phyloP scores from a whole-genome alignment of 768 basidiomycete species.

The Boletellus sp. region DNA sequence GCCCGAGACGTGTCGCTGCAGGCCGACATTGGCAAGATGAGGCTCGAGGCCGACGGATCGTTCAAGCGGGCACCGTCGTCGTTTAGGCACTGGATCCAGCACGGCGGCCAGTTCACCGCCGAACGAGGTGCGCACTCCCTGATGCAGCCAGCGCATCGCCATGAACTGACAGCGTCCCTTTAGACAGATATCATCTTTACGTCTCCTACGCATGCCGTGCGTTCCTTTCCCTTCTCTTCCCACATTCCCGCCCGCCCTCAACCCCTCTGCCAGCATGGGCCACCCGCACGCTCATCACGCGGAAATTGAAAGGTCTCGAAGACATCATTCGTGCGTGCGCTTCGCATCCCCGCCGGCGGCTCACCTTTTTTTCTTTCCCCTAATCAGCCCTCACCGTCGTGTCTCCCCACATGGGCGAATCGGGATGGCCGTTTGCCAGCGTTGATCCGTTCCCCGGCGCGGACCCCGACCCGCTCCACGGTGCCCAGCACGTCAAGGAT shows the following conservation, averaged over 20 bases:
- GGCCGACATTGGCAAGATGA: constrained; percentile 54
- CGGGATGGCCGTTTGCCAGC: constrained; percentile 86
- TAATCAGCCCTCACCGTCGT: constrained; percentile 74
- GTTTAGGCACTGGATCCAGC: constrained; percentile 56
- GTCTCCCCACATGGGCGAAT: constrained; percentile 77
- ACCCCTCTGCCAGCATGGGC: constrained; percentile 70
- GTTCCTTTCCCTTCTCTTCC: constrained; percentile 16
- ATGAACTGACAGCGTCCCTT: background rate
- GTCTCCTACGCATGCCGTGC: constrained; percentile 84
- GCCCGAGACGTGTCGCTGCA: constrained; percentile 33
- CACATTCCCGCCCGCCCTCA: no score
- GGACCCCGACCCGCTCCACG: constrained; percentile 70
- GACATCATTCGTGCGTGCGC: constrained; percentile 64
- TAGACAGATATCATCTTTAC: constrained; percentile 89
- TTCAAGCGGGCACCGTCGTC: constrained; percentile 54
- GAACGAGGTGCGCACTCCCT: constrained; percentile 59
- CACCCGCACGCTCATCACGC: constrained; percentile 80
- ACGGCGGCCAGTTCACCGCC: constrained; percentile 61
- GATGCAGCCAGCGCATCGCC: no score
- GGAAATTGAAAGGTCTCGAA: constrained; percentile 91
- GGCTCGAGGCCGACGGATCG: constrained; percentile 55
- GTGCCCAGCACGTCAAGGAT: constrained; percentile 72
- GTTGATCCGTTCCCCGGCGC: constrained; percentile 67
- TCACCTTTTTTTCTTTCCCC: background rate
- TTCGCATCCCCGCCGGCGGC: background rate